Evolutionary conservation across 257 asterid species (phyloP).

Genomic region (Solanum boliviense): DNA sequence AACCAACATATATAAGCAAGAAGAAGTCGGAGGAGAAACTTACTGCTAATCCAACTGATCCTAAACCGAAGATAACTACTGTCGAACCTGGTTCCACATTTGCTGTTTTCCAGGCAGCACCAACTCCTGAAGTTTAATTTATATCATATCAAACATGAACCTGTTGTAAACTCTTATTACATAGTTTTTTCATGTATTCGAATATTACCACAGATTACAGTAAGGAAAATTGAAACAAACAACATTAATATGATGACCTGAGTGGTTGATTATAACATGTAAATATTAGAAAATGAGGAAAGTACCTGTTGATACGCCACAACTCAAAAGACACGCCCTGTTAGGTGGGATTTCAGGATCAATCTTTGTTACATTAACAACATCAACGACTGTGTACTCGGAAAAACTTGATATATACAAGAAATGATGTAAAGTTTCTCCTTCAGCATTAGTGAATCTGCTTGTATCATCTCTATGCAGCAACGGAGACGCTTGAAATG

Average conservation of each 20-base stretch:
- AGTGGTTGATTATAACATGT: not conserved
- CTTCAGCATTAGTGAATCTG: slow-evolving; percentile 67
- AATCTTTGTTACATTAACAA: slow-evolving; percentile 42
- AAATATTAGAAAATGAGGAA: not conserved
- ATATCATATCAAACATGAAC: not conserved
- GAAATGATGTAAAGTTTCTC: slow-evolving; percentile 63
- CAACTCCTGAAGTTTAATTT: slow-evolving; percentile 45
- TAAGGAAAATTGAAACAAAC: not conserved
- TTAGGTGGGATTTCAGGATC: slow-evolving; percentile 59
- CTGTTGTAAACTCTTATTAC: no score
- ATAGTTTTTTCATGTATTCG: no score
- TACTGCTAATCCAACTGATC: slow-evolving; percentile 87
- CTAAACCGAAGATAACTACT: slow-evolving; percentile 77
- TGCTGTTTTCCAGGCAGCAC: slow-evolving; percentile 86
- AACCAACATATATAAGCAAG: not conserved
- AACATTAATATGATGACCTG: not conserved
- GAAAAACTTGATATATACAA: slow-evolving; percentile 58
- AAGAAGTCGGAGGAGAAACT: not conserved
- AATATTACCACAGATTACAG: not conserved
- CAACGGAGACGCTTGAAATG: slow-evolving; percentile 35
- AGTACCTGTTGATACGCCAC: slow-evolving; percentile 90
- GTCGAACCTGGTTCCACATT: slow-evolving; percentile 81
- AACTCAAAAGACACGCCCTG: slow-evolving; percentile 74
- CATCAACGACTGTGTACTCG: slow-evolving; percentile 68
- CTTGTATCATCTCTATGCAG: slow-evolving; percentile 61